Base-by-base conservation (phyloP, 305 asterid genomes). In the Rubia tinctorum region DNA sequence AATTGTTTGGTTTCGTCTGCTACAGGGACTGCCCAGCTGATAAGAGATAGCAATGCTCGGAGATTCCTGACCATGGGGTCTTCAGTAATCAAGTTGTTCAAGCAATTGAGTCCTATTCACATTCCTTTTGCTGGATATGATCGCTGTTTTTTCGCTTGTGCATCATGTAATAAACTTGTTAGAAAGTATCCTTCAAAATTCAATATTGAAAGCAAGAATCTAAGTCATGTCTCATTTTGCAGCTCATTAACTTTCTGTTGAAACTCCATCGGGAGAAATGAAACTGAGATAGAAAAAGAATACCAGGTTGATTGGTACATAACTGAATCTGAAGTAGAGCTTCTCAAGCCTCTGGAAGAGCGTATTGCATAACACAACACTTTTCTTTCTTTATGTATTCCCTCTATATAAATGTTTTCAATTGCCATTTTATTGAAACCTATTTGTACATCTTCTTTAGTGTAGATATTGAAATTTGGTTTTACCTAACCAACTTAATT, bases 231-330 rank as follows among this genome's bases (percentile, higher is more conserved):
- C 73, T 66, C 68, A 11, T 72, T 77, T 76, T 72, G 75, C 91
- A 91, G 98, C 95, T 92, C 75, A 95, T 95, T 77, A 91, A 89
- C 97, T 94, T 71, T 94, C 99, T 71, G 94, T 90, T 45, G 88
- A 84, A 79, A 88, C 96, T 67, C 99, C 99, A 39, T 58, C 93
- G 34, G 97, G 99, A 79, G 97, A 94, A 85, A 71, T 79, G 56
- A 94, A 94, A 83, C 47, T 94, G 97, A 91, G 80, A 94, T 91
- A 72, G 97, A 97, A 0, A 94, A 91, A 78, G 99, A 94, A 80
- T 94, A 88, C 85, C 91, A 90, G 79, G 95, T 92, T 62, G 85
- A 94, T 34, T 94, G 97, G 99, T 97, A 94, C 75, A 86, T 89
- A 12, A 62, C 84, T 45, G 99, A 91, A 82, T 79, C 96, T 0